These are phyloP conservation scores for Geranium rotundifolium DNA, from an alignment of 345 rosid species.

Conservation along the genomic window DNA sequence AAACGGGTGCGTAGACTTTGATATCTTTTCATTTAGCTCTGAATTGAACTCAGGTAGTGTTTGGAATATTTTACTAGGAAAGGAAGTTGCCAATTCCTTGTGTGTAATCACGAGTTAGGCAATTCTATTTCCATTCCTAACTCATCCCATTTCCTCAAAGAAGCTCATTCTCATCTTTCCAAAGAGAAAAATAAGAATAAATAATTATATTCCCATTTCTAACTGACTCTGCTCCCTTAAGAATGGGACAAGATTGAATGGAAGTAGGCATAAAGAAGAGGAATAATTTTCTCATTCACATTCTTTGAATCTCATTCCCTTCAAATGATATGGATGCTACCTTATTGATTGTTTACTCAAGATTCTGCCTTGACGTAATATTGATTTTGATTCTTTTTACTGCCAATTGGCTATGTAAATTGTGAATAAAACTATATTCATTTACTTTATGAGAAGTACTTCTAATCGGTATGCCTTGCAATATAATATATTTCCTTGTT, in stretches of 20 bases:
- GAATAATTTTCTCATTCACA: neutral
- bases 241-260: neutral
- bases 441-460: neutral
- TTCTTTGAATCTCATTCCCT: neutral
- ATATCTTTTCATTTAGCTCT: neutral
- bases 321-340: no score
- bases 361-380: neutral
- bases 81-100: no score
- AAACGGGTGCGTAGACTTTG: constrained; percentile 55
- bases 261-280: neutral
- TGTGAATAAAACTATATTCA: neutral
- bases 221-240: neutral
- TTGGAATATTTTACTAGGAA: neutral
- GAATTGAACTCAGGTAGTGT: neutral
- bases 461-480: neutral
- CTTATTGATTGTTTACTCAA: no score
- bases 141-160: neutral
- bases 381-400: neutral
- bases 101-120: neutral
- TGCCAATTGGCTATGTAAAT: neutral
- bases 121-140: neutral
- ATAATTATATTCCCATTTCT: no score
- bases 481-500: neutral
- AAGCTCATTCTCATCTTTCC: neutral
- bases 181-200: neutral